phyloP scores from a whole-genome alignment of 2,329 filamentous ascomycete genomes.

The Cladosporium velox region DNA sequence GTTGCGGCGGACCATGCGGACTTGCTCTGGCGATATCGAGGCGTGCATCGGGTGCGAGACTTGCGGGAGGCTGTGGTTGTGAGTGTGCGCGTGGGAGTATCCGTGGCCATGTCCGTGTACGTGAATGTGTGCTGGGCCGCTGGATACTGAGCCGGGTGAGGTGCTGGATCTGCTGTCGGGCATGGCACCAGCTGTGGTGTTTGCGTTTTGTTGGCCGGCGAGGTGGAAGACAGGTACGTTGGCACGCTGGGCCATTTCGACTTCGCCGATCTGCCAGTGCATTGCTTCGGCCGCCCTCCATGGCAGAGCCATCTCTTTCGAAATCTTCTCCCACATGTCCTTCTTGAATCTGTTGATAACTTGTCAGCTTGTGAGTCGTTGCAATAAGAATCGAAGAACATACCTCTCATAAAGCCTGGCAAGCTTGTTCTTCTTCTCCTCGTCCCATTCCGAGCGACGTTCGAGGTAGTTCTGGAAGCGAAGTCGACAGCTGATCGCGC shows the following conservation, averaged over 20 bases:
- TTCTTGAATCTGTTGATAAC: conserved; percentile 78
- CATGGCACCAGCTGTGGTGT: conserved; percentile 24
- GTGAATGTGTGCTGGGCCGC: neutral
- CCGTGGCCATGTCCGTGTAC: conserved; percentile 24
- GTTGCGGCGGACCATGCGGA: conserved; percentile 32
- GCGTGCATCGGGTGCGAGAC: conserved; percentile 29
- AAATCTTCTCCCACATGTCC: conserved; percentile 96
- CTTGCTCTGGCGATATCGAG: conserved; percentile 32
- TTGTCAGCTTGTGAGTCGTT: conserved; percentile 18
- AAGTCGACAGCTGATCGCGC: conserved; percentile 88
- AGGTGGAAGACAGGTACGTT: conserved; percentile 82
- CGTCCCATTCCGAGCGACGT: conserved; percentile 89
- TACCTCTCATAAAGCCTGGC: conserved; percentile 94
- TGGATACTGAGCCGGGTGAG: conserved; percentile 29
- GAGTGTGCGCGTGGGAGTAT: conserved; percentile 32
- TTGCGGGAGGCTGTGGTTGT: conserved; percentile 39
- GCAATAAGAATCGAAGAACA: conserved; percentile 36
- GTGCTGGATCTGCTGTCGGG: conserved; percentile 30
- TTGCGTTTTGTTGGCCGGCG: conserved; percentile 33
- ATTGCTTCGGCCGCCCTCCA: conserved; percentile 96
- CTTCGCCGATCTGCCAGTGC: conserved; percentile 95
- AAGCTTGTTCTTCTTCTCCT: conserved; percentile 96
- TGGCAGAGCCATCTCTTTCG: conserved; percentile 90
- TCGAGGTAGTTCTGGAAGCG: conserved; percentile 98
- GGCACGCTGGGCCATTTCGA: conserved; percentile 89